A percentile compares a stretch with the other conserved stretches of the same genome.
These are phyloP conservation scores for Globisporangium polare DNA, from an alignment of 352 stramenopile species.

Conservation along the genomic window DNA sequence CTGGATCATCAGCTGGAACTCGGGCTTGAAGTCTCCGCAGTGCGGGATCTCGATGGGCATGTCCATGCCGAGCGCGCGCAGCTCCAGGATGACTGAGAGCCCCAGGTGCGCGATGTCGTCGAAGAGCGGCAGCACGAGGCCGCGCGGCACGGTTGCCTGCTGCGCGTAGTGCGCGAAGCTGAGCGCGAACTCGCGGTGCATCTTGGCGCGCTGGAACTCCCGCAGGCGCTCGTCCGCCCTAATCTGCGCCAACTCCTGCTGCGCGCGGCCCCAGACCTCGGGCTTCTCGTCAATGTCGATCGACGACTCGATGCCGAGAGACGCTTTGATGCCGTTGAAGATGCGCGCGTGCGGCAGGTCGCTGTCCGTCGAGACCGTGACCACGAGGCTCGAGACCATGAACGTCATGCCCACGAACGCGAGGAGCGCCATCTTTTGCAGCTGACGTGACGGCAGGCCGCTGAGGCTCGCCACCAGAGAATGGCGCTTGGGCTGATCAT, in stretches of 20 bases:
- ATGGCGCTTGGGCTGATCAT: background rate
- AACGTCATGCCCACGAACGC: conserved; percentile 1
- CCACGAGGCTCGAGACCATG: conserved; percentile 9
- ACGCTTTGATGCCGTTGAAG: conserved; percentile 9
- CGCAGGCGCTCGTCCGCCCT: background rate
- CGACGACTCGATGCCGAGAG: conserved; percentile 5
- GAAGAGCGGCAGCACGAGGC: conserved; percentile 64
- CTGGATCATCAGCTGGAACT: conserved; percentile 31
- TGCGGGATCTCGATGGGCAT: conserved; percentile 67
- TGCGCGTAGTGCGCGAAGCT: conserved; percentile 18
- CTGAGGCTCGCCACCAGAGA: background rate
- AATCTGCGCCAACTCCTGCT: background rate
- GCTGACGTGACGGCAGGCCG: background rate
- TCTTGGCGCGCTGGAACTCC: background rate
- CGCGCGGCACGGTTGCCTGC: conserved; percentile 27
- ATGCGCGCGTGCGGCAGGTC: conserved; percentile 1
- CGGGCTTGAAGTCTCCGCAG: conserved; percentile 53
- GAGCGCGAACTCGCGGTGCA: conserved; percentile 15
- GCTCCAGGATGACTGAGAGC: conserved; percentile 57
- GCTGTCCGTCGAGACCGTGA: conserved; percentile 7
- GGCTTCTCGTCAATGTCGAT: background rate
- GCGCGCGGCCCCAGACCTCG: background rate
- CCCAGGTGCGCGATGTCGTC: conserved; percentile 55
- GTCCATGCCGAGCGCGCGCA: conserved; percentile 46
- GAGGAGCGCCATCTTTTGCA: conserved; percentile 9